Base-by-base conservation (phyloP, 805 yeast species). In the Yamadazyma akitaensis region DNA sequence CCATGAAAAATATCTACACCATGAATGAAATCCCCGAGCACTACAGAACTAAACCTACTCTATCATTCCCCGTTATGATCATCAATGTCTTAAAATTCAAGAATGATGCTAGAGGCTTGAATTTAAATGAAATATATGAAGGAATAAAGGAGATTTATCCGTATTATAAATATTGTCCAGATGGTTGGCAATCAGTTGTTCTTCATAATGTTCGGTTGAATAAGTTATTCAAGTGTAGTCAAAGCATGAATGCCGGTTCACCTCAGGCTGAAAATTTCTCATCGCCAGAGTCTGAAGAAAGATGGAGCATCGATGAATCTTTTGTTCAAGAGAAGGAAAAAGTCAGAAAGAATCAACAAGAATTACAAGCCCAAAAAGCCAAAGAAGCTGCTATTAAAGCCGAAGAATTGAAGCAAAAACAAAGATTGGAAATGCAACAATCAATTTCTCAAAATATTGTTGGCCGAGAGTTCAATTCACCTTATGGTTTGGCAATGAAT, bases 131-230 rank as follows among this genome's bases (percentile, higher is more conserved):
- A 52, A 88, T 94, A 39, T 85, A 89, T 64, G 85, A 85, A 44
- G 88, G 89, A 1, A 90, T 94, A 41, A 86, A 87, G 63, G 95
- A 88, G 37, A 64, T 87, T 11, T 92, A 85, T 65, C 98, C 98
- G 2, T 94, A 88, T 68, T 94, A 88, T 67, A 79, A 84, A 57
- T 92, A 88, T 65, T 91, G 97, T 58, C 92, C 96, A 0, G 96
- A 90, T 63, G 98, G 98, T 2, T 94, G 99, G 99, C 99, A 94
- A 68, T 85, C 88, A 59, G 82, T 95, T 0, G 96, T 94, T 16
- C 79, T 95, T 43, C 99, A 94, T 67, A 91, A 90, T 57, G 72
- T 94, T 34, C 85, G 92, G 18, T 73, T 89, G 54, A 90, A 90
- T 66, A 89, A 88, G 66, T 83, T 92, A 6, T 94, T 92, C 69